Evolutionary conservation across 768 basidiomycete genomes (phyloP), one percentile per base, ranked within the genome.

Genomic region (Naganishia vishniacii): DNA sequence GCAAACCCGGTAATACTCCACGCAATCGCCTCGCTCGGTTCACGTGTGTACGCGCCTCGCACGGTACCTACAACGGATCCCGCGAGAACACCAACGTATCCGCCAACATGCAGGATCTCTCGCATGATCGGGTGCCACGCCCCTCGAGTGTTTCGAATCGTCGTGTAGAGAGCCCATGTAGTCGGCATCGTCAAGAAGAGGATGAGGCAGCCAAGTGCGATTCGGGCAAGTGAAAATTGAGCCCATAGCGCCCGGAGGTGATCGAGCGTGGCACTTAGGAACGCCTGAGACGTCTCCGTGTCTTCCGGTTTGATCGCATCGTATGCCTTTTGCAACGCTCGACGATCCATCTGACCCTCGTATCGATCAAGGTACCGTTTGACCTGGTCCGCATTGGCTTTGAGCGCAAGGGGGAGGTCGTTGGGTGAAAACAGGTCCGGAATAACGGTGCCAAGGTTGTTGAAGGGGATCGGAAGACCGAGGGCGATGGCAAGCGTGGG

Each of bases 401-500:
- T 75, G 13, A 91, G 81, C 0, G 91, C 92, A 4, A 78, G 79
- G 31, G 78, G 77, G 3, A 91, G 80, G 13, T 45, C 29, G n/a
- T 66, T 51, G n/a, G 25, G n/a, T 83, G 83, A 83, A 77, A 99
- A 97, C 11, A 94, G 78, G 72, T 98, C 94, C 0, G 95, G 94
- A 31, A 99, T 89, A 65, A 95, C 79, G 4, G 82, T 84, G 0
- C 95, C 95, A 11, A 99, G 85, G 69, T 93, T 97, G 77, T 93
- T 95, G 80, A 87, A 97, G 0, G 95, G 95, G 42, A 99, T 88
- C 0, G 93, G 91, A 2, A 95, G 80, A 15, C 95, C 94, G 11
- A 98, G 84, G 16, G 95, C 83, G 18, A 97, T 84, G 0, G 91
- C 86, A 20, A 98, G 78, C 0, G 91, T 86, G 0, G 94, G 91